A percentile compares a stretch with the other conserved stretches of the same genome.
Conservation (phyloP, 768 basidiomycete species). For the Tubosaeta sp. region DNA sequence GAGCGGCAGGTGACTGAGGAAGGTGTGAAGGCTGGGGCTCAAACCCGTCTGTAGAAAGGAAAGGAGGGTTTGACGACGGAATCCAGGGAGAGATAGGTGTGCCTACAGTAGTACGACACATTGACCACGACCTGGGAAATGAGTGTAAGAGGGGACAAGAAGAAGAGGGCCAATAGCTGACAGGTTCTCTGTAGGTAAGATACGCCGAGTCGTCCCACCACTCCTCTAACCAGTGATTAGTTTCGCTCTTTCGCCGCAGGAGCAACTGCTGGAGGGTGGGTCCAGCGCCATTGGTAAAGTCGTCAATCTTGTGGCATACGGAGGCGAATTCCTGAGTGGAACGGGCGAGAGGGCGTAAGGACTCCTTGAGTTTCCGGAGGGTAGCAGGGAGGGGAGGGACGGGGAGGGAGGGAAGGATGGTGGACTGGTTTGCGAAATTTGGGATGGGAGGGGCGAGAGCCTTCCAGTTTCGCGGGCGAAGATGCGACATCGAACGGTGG, state of each 20-base stretch:
- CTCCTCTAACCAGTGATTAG: constrained; percentile 80
- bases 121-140: constrained; percentile 69
- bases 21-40: constrained; percentile 59
- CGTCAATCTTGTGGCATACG: constrained; percentile 60
- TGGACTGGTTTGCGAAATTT: constrained; percentile 63
- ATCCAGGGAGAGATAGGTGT: background rate
- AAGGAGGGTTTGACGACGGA: constrained; percentile 6
- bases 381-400: constrained; percentile 68
- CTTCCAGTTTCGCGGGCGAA: constrained; percentile 66
- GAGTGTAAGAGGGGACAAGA: background rate
- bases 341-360: constrained; percentile 70
- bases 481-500: constrained; percentile 16
- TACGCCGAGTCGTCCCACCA: constrained; percentile 94
- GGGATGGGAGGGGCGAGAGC: constrained; percentile 55
- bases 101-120: constrained; percentile 89
- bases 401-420: constrained; percentile 63
- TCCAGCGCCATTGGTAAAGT: constrained; percentile 50
- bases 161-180: constrained; percentile 30
- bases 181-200: constrained; percentile 76
- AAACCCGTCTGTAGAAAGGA: constrained; percentile 66
- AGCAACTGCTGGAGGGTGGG: constrained; percentile 63
- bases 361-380: constrained; percentile 61
- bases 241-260: constrained; percentile 48
- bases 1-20: constrained; percentile 51
- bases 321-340: constrained; percentile 52